phyloP scores from a whole-genome alignment of 1,284 basidiomycete genomes.

The Anthracocystis walkeri region DNA sequence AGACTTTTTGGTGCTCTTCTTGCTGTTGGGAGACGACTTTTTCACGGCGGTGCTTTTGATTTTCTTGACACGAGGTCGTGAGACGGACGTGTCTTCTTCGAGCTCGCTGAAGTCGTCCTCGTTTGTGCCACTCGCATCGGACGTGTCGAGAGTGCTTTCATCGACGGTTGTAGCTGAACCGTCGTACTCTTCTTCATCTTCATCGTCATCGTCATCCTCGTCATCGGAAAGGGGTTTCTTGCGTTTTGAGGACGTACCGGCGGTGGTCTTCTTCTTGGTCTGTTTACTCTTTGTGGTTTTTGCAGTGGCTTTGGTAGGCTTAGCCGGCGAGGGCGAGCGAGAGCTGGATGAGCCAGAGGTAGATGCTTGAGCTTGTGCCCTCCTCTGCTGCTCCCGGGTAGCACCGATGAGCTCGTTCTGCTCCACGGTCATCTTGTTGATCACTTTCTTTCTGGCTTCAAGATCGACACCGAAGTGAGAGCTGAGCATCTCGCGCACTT shows the following conservation, averaged over 20 bases:
- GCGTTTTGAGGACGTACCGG: slow-evolving; percentile 11
- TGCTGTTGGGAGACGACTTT: slow-evolving; percentile 8
- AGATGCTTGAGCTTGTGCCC: slow-evolving; percentile 4
- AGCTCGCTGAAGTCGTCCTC: slow-evolving; percentile 34
- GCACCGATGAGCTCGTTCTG: slow-evolving; percentile 14
- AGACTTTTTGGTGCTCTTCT: slow-evolving; percentile 8
- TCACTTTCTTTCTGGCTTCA: slow-evolving; percentile 28
- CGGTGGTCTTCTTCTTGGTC: slow-evolving; percentile 9
- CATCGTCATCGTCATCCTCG: slow-evolving; percentile 7
- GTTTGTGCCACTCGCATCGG: background rate
- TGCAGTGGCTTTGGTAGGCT: background rate
- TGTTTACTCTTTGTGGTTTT: slow-evolving; percentile 1
- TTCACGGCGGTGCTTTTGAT: background rate
- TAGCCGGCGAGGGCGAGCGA: slow-evolving; percentile 10
- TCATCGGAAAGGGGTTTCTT: slow-evolving; percentile 7
- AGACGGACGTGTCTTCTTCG: slow-evolving; percentile 34
- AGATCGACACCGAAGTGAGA: slow-evolving; percentile 37
- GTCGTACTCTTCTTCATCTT: background rate
- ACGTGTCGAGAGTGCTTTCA: background rate
- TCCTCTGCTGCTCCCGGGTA: background rate
- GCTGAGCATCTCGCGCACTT: slow-evolving; percentile 25
- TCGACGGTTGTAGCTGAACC: background rate
- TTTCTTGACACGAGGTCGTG: slow-evolving; percentile 18
- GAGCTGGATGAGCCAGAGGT: slow-evolving; percentile 9
- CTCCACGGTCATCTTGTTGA: slow-evolving; percentile 15